Evolutionary conservation across 1,284 basidiomycete genomes (phyloP).

Genomic region (Tilletia caries): DNA sequence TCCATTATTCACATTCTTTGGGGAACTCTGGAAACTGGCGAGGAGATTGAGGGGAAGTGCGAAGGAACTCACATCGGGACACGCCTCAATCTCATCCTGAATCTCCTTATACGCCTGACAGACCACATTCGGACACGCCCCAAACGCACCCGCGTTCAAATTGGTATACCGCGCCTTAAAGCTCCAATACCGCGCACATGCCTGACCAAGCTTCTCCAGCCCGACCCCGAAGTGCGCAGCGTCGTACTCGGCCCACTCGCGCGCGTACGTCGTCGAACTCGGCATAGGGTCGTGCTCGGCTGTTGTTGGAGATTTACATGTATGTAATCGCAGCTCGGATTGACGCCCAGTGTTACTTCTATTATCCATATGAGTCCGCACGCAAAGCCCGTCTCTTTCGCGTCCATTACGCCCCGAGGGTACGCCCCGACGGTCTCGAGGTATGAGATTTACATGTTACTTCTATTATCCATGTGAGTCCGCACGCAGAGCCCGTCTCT

Average conservation of each 20-base stretch:
- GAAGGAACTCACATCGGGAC: constrained; percentile 12
- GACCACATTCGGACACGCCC: not conserved
- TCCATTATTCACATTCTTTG: not conserved
- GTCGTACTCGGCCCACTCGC: constrained; percentile 14
- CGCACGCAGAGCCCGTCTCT: too few species aligned
- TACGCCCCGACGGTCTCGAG: too few species aligned
- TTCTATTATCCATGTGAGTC: too few species aligned
- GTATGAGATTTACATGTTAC: too few species aligned
- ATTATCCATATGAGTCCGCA: too few species aligned
- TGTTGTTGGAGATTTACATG: too few species aligned
- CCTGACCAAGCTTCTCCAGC: constrained; percentile 5
- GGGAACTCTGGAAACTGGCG: not conserved
- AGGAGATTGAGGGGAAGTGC: too few species aligned
- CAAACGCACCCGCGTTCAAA: constrained; percentile 9
- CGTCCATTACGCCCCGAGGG: too few species aligned
- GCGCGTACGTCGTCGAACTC: not conserved
- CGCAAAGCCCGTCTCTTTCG: too few species aligned
- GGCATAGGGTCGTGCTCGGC: not conserved
- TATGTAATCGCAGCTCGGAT: too few species aligned
- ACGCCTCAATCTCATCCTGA: constrained; percentile 9
- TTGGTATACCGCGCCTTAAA: constrained; percentile 9
- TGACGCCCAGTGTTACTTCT: too few species aligned
- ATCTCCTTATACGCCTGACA: constrained; percentile 9
- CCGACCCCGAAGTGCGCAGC: constrained; percentile 1
- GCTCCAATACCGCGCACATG: not conserved